A percentile compares a stretch with the other conserved stretches of the same genome.
phyloP scores from a whole-genome alignment of 2,329 filamentous ascomycete species.

The Diaporthe humulicola region DNA sequence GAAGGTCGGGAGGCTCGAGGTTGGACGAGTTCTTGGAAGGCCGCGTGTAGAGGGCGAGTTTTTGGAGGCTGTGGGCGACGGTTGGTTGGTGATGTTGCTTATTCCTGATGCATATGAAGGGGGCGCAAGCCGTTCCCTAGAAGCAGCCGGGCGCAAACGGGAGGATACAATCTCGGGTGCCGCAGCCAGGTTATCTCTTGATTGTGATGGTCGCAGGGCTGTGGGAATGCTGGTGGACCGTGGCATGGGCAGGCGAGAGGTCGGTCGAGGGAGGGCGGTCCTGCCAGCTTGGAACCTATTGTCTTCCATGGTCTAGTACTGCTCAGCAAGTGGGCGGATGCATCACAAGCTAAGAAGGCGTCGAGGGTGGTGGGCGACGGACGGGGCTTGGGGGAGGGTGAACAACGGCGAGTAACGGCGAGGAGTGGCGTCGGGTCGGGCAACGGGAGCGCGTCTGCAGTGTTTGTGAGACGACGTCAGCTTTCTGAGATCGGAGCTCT shows the following conservation, averaged over 20 bases:
- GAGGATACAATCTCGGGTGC: conserved; percentile 22
- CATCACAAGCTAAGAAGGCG: conserved; percentile 12
- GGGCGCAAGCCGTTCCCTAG: conserved; percentile 31
- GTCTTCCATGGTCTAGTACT: conserved; percentile 33
- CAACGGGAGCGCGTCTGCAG: conserved; percentile 7
- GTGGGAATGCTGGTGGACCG: conserved; percentile 33
- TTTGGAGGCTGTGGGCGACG: conserved; percentile 14
- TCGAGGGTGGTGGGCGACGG: background rate
- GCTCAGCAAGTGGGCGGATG: conserved; percentile 9
- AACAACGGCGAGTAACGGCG: conserved; percentile 1
- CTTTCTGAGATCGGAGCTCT: background rate
- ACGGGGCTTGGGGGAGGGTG: background rate
- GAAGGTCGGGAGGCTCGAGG: conserved; percentile 36
- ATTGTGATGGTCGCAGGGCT: conserved; percentile 31
- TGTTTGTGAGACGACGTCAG: conserved; percentile 10
- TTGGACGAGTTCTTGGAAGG: conserved; percentile 30
- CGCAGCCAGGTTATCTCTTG: conserved; percentile 33
- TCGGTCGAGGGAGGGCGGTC: conserved; percentile 34
- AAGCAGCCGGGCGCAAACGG: conserved; percentile 36
- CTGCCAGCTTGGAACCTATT: conserved; percentile 27
- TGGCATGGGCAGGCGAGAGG: conserved; percentile 38
- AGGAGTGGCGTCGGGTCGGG: background rate
- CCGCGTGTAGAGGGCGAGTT: background rate
- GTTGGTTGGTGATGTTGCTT: conserved; percentile 21
- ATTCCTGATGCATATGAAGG: conserved; percentile 1